phyloP scores from a whole-genome alignment of 2,329 filamentous ascomycete genomes.

The Pseudogymnoascus sp. region DNA sequence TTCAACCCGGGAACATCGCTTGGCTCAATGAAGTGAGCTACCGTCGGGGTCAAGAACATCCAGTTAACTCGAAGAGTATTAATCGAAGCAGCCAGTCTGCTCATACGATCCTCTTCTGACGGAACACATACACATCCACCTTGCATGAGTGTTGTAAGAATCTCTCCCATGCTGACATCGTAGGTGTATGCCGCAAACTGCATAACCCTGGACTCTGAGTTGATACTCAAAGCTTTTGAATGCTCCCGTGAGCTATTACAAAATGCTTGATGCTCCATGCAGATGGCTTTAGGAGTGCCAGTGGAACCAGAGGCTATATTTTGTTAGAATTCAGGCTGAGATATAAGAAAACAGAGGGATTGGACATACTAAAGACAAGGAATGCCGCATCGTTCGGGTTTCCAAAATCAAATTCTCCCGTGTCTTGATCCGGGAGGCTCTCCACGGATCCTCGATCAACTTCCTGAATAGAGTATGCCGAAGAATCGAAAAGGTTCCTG shows the following conservation, averaged over 20 bases:
- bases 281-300: constrained; percentile 41
- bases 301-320: constrained; percentile 38
- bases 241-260: constrained; percentile 14
- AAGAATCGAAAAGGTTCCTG: constrained; percentile 28
- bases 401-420: background rate
- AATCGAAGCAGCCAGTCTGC: constrained; percentile 61
- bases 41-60: constrained; percentile 30
- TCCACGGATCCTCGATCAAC: background rate
- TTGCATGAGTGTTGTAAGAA: constrained; percentile 7
- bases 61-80: constrained; percentile 45
- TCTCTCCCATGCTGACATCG: constrained; percentile 10
- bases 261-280: constrained; percentile 23
- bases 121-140: constrained; percentile 49
- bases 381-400: constrained; percentile 2
- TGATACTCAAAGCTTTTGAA: constrained; percentile 26
- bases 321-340: background rate
- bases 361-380: constrained; percentile 18
- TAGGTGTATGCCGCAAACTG: constrained; percentile 18
- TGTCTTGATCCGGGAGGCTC: background rate
- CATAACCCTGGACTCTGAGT: constrained; percentile 34
- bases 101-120: constrained; percentile 57
- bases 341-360: background rate
- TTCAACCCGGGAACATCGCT: constrained; percentile 65
- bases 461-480: background rate
- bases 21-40: constrained; percentile 76